phyloP scores from a whole-genome alignment of 2,329 filamentous ascomycete genomes.

The Xylariaceae sp. region DNA sequence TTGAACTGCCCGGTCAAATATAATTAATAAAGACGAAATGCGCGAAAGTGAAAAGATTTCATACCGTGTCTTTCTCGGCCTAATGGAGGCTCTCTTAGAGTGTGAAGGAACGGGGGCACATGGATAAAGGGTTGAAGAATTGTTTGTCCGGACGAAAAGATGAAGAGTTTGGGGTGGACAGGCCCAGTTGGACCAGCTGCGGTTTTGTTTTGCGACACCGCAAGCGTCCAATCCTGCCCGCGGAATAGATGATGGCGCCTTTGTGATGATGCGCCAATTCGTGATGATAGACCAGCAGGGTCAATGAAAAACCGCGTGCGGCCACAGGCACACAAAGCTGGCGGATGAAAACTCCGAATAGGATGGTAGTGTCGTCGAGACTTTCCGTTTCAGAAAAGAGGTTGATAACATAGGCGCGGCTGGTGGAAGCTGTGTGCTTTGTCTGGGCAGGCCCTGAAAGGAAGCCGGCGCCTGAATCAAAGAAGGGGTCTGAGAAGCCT shows the following conservation, averaged over 20 bases:
- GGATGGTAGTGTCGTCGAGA: slow-evolving; percentile 15
- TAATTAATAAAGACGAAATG: not conserved
- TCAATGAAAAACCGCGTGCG: slow-evolving; percentile 23
- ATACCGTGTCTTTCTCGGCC: slow-evolving; percentile 11
- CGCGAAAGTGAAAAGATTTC: not conserved
- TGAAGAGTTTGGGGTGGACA: slow-evolving; percentile 22
- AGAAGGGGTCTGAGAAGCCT: not conserved
- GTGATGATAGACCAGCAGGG: not conserved
- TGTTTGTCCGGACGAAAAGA: slow-evolving; percentile 10
- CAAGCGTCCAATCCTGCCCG: slow-evolving; percentile 21
- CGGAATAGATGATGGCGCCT: slow-evolving; percentile 11
- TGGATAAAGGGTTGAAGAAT: slow-evolving; percentile 5
- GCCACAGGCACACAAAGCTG: slow-evolving; percentile 25
- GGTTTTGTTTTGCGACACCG: slow-evolving; percentile 16
- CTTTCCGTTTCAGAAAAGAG: slow-evolving; percentile 28
- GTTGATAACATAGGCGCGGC: slow-evolving; percentile 20
- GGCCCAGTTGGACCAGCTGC: slow-evolving; percentile 14
- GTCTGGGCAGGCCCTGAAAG: slow-evolving; percentile 17
- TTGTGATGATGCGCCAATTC: slow-evolving; percentile 19
- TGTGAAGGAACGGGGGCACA: slow-evolving; percentile 1
- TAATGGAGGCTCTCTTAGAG: slow-evolving; percentile 7
- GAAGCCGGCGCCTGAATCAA: slow-evolving; percentile 1
- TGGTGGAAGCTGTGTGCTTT: slow-evolving; percentile 10
- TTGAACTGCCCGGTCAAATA: not conserved
- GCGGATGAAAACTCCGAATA: slow-evolving; percentile 19